Evolutionary conservation across 768 basidiomycete species (phyloP).

Genomic region (Auricularia cornea): DNA sequence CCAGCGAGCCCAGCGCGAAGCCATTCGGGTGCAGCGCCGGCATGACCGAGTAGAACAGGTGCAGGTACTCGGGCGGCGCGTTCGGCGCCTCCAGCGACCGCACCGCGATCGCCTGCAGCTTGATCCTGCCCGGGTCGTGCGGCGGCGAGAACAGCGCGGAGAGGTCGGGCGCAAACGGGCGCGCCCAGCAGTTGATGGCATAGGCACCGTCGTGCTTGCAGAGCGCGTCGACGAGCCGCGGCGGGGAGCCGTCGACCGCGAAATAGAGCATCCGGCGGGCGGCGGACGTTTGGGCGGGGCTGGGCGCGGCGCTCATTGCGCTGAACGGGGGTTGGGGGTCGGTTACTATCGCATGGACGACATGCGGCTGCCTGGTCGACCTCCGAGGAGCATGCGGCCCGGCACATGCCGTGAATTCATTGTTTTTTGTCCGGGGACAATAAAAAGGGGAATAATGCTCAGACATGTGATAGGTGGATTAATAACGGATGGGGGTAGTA

Average conservation of each 20-base stretch:
- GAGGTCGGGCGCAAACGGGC: background rate
- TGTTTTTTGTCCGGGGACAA: no score
- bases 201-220: background rate
- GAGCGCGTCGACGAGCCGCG: background rate
- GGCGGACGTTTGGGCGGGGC: background rate
- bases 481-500: no score
- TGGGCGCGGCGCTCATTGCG: background rate
- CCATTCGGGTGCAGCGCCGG: background rate
- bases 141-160: background rate
- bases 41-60: background rate
- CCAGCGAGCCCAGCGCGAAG: background rate
- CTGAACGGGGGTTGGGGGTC: background rate
- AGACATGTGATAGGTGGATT: no score
- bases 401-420: no score
- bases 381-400: no score
- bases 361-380: background rate
- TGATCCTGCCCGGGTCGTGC: background rate
- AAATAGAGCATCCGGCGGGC: background rate
- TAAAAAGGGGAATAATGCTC: no score
- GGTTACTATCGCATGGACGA: background rate
- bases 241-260: background rate
- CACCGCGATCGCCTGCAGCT: background rate
- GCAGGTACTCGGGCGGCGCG: background rate
- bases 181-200: background rate
- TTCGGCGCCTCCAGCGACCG: background rate